A percentile compares a stretch with the other conserved stretches of the same genome.
These are phyloP conservation scores for Colletotrichum filicis DNA, from an alignment of 2,329 filamentous ascomycete genomes.

Conservation along the genomic window DNA sequence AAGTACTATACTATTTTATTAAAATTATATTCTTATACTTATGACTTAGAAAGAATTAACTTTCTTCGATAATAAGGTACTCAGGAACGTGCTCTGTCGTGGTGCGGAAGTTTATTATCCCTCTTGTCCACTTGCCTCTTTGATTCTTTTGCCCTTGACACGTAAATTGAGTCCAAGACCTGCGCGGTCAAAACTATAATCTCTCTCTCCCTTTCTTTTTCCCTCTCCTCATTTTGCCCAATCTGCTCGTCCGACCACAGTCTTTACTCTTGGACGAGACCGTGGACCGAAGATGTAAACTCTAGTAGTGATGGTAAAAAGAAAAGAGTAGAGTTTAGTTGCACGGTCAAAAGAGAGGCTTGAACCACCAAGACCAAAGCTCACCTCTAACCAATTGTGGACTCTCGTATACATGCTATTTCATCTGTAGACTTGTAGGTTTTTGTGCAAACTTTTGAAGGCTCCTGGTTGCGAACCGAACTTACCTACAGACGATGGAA, in stretches of 20 bases:
- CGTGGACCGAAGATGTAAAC: not conserved
- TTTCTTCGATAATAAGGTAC: too few relatives aligned
- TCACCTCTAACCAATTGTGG: not conserved
- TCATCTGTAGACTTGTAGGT: too few relatives aligned
- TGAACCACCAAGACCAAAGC: too few relatives aligned
- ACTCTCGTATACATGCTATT: not conserved
- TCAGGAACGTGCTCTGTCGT: not conserved
- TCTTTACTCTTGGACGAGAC: not conserved
- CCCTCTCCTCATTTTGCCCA: not conserved
- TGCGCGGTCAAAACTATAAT: not conserved
- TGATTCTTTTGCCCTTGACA: not conserved
- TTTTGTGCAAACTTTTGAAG: not conserved
- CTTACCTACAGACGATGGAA: too few relatives aligned
- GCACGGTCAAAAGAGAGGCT: not conserved
- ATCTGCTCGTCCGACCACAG: not conserved
- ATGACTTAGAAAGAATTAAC: too few relatives aligned
- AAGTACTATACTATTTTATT: too few relatives aligned
- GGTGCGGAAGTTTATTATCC: not conserved
- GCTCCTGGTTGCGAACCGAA: too few relatives aligned
- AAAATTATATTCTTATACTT: too few relatives aligned
- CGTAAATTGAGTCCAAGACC: not conserved
- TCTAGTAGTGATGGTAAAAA: not conserved
- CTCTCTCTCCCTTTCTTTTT: not conserved
- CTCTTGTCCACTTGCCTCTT: not conserved
- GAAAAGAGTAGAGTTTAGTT: not conserved